phyloP scores from a whole-genome alignment of 352 stramenopile species.

The Phytopythium mirpurense region DNA sequence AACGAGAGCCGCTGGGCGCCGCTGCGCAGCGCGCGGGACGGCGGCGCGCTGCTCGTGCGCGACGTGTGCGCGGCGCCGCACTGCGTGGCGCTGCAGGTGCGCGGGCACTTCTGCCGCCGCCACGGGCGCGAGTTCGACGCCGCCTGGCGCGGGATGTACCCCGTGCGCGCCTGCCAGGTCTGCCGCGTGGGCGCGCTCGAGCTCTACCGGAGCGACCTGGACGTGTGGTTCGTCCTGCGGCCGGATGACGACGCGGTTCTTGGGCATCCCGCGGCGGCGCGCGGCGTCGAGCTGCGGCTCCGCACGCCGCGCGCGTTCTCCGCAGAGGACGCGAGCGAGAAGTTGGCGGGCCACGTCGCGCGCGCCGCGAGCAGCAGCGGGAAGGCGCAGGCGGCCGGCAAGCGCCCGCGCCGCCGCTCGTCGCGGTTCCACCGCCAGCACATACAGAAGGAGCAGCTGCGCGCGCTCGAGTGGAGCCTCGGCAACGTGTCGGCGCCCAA shows the following conservation, averaged over 20 bases:
- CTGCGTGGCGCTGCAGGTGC: slow-evolving; percentile 50
- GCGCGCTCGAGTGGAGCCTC: slow-evolving; percentile 58
- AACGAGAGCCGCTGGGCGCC: slow-evolving; percentile 23
- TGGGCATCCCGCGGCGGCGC: slow-evolving; percentile 1
- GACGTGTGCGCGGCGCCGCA: slow-evolving; percentile 49
- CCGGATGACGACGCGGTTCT: slow-evolving; percentile 20
- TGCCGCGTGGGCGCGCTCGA: slow-evolving; percentile 41
- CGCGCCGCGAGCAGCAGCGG: neutral
- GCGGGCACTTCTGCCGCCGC: slow-evolving; percentile 40
- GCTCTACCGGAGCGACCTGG: slow-evolving; percentile 33
- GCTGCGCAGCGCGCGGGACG: slow-evolving; percentile 21
- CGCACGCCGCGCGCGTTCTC: neutral
- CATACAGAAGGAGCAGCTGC: slow-evolving; percentile 38
- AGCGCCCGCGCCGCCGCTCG: slow-evolving; percentile 15
- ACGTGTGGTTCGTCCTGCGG: slow-evolving; percentile 60
- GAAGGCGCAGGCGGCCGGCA: neutral
- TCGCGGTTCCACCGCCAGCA: slow-evolving; percentile 25
- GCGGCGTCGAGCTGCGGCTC: slow-evolving; percentile 25
- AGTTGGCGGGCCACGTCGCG: neutral
- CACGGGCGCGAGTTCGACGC: slow-evolving; percentile 49
- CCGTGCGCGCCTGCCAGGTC: slow-evolving; percentile 42
- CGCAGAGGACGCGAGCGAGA: neutral
- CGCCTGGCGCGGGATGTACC: slow-evolving; percentile 36
- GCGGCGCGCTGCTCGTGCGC: slow-evolving; percentile 37
- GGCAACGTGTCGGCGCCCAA: slow-evolving; percentile 47